Evolutionary conservation across 1,284 basidiomycete species (phyloP).

Genomic region (Apiotrichum mycotoxinovorans): DNA sequence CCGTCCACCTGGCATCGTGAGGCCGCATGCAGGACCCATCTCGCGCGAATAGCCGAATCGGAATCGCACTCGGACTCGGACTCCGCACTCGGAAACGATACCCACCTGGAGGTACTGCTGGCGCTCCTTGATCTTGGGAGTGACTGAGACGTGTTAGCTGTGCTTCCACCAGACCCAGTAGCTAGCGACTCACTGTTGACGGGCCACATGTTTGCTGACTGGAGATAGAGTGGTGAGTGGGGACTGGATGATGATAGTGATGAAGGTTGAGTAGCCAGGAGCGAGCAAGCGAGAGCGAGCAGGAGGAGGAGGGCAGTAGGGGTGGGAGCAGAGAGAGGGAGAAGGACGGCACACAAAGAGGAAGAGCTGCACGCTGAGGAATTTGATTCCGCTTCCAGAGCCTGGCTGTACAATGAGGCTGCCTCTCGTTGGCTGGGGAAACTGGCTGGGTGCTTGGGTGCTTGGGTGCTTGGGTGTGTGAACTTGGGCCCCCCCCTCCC

Average conservation of each 20-base stretch:
- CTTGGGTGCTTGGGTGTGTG: not conserved
- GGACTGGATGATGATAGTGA: not conserved
- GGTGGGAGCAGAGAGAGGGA: too few species aligned
- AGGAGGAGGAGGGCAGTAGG: not conserved
- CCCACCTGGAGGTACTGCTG: conserved; percentile 46
- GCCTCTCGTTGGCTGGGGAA: too few species aligned
- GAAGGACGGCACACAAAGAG: too few species aligned
- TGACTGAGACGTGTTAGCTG: conserved; percentile 28
- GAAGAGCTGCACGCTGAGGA: too few species aligned
- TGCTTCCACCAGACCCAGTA: not conserved
- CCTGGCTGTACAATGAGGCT: not conserved
- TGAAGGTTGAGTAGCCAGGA: not conserved
- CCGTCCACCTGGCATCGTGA: too few species aligned
- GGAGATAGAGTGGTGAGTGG: conserved; percentile 20
- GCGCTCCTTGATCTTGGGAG: conserved; percentile 42
- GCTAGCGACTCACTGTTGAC: conserved; percentile 34
- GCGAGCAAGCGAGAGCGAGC: not conserved
- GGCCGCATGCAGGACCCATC: too few species aligned
- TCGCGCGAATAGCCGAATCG: not conserved
- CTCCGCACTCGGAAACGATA: too few species aligned
- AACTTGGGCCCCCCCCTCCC: not conserved
- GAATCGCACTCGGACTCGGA: too few species aligned
- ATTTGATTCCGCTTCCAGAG: not conserved
- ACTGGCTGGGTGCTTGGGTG: too few species aligned
- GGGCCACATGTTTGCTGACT: conserved; percentile 30